Evolutionary conservation across 2,329 filamentous ascomycete species (phyloP).

Genomic region (Stachybotrys chlorohalonatus): DNA sequence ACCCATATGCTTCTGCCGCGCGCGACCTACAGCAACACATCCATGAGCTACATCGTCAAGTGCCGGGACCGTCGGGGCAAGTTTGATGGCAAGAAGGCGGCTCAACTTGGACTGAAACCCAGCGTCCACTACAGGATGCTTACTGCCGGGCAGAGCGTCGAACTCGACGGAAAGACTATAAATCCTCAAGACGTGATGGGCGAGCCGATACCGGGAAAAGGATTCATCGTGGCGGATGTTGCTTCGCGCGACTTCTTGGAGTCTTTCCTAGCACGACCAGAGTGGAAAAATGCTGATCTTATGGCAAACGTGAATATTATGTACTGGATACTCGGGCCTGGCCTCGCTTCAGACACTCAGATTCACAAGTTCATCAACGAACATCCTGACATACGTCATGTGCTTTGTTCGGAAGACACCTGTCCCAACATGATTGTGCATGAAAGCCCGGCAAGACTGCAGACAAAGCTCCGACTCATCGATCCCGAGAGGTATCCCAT

Average conservation of each 20-base stretch:
- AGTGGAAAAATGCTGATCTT: conserved; percentile 58
- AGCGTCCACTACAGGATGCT: conserved; percentile 52
- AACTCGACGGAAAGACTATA: conserved; percentile 56
- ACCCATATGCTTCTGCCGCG: conserved; percentile 46
- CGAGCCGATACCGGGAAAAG: conserved; percentile 55
- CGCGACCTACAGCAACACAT: conserved; percentile 55
- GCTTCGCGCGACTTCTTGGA: conserved; percentile 63
- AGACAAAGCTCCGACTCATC: conserved; percentile 61
- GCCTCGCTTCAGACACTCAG: conserved; percentile 51
- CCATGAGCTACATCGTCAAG: conserved; percentile 81
- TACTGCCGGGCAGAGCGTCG: conserved; percentile 52
- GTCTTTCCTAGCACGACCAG: conserved; percentile 57
- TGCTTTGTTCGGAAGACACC: conserved; percentile 66
- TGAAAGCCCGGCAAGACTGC: conserved; percentile 55
- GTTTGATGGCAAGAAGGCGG: conserved; percentile 61
- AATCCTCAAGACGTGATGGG: conserved; percentile 84
- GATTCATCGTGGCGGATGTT: conserved; percentile 73
- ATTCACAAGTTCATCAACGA: conserved; percentile 62
- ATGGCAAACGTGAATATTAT: conserved; percentile 60
- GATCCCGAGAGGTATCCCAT: conserved; percentile 66
- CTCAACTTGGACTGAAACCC: conserved; percentile 51
- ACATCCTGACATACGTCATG: conserved; percentile 55
- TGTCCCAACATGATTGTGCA: conserved; percentile 69
- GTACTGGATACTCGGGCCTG: conserved; percentile 73
- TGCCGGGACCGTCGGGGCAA: conserved; percentile 69